Evolutionary conservation across 345 rosid species (phyloP), one percentile per base, ranked within the genome.

Genomic region (Theobroma cacao): DNA sequence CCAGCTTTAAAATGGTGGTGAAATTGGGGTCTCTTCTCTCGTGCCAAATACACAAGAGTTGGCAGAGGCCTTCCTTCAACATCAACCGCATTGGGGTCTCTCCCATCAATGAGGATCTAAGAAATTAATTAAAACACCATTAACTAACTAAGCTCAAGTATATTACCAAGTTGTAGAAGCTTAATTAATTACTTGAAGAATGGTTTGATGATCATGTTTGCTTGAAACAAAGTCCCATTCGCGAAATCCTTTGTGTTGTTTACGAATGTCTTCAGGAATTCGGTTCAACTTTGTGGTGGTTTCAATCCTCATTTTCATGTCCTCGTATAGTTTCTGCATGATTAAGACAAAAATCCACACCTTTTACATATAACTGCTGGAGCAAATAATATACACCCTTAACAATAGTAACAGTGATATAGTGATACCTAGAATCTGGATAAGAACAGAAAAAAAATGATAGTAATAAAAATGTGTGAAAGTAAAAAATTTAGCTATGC

Each of bases 1-100:
- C 72, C 72, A 24, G 53, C 72, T 67, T 67, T 67, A 34, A 67
- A 67, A 67, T 67, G 33, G 11, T 67, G 72, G 11, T 67, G 53
- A 13, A 22, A 43, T 14, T 24, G 72, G 0, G 72, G 72, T 67
- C 72, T 67, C 24, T 67, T 67, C 53, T 67, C 72, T 67, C 72
- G 15, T 41, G 72, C 72, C 53, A 67, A 38, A 41, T 67, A 67
- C 20, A 67, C 72, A 22, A 67, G 53, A 22, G 52, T 67, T 6
- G 72, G 72, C 33, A 41, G 13, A 67, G 72, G 11, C 18, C 41
- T 41, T 24, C 72, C 53, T 24, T 41, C 53, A 24, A 41, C 2
- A 41, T 66, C 52, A 20, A 66, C 10, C 0, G 72, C 72, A 66
- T 40, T 41, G 11, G 52, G 0, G 72, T 67, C 53, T 41, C 72